Percentiles rank a stretch among this genome's conserved stretches.
phyloP scores from a whole-genome alignment of 208 protist species.

The Leishmania tarentolae region DNA sequence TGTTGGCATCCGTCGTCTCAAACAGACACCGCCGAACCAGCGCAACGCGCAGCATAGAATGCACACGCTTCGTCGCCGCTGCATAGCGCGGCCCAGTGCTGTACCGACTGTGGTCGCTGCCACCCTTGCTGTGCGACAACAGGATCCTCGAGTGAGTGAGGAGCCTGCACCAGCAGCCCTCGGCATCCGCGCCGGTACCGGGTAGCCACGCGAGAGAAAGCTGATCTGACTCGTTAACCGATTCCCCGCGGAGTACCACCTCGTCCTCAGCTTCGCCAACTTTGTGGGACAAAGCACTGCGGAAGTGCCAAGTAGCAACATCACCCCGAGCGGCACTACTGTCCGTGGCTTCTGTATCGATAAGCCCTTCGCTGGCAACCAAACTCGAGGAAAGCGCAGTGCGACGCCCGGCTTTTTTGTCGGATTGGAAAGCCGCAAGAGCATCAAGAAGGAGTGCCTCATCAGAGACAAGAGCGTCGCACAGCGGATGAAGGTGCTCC shows the following conservation, averaged over 20 bases:
- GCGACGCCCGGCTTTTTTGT: neutral
- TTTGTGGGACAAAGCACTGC: neutral
- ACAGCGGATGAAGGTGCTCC: slow-evolving; percentile 6
- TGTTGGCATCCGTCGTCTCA: slow-evolving; percentile 1
- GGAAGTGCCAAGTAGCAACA: neutral
- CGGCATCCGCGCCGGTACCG: slow-evolving; percentile 16
- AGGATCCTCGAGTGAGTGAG: slow-evolving; percentile 19
- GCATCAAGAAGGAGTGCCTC: slow-evolving; percentile 9
- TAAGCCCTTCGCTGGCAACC: neutral
- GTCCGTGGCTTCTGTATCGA: neutral
- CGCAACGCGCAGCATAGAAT: slow-evolving; percentile 14
- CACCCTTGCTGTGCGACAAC: neutral
- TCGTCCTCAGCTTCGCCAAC: neutral
- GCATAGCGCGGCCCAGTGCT: neutral
- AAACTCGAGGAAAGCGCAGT: neutral
- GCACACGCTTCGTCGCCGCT: neutral
- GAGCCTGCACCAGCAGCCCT: slow-evolving; percentile 25
- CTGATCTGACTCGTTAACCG: too few relatives aligned
- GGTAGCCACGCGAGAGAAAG: slow-evolving; percentile 8
- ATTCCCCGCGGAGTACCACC: neutral
- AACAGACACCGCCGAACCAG: slow-evolving; percentile 15
- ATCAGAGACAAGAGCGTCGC: slow-evolving; percentile 7
- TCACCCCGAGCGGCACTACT: neutral
- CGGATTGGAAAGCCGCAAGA: neutral
- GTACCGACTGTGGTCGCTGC: too few relatives aligned